Conservation (phyloP, 768 basidiomycete species). For the Cyclocybe cylindracea region DNA sequence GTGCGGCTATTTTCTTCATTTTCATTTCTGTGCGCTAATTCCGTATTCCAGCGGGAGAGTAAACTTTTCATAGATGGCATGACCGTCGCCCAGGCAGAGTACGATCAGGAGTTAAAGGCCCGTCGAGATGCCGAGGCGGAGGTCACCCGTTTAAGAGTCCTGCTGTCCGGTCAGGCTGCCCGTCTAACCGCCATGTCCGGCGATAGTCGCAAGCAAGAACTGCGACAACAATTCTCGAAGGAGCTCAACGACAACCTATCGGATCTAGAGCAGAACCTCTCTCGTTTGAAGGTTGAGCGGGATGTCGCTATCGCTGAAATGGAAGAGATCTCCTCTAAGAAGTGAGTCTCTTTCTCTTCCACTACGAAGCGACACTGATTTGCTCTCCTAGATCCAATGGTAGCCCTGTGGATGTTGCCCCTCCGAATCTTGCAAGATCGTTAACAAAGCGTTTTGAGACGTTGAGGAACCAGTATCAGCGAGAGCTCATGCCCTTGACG, state of each 20-base stretch:
- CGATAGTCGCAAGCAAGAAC: slow-evolving; percentile 75
- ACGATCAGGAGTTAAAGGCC: slow-evolving; percentile 86
- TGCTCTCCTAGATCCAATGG: slow-evolving; percentile 23
- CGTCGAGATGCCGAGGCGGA: slow-evolving; percentile 92
- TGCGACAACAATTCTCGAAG: slow-evolving; percentile 75
- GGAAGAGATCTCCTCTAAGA: slow-evolving; percentile 82
- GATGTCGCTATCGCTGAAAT: slow-evolving; percentile 93
- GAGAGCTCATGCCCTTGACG: slow-evolving; percentile 82
- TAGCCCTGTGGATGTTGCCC: slow-evolving; percentile 35
- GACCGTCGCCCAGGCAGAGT: slow-evolving; percentile 90
- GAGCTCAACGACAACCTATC: slow-evolving; percentile 77
- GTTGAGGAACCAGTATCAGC: slow-evolving; percentile 85
- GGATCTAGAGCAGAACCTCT: slow-evolving; percentile 82
- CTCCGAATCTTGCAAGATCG: slow-evolving; percentile 60
- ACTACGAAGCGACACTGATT: slow-evolving; percentile 6
- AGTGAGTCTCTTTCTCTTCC: slow-evolving; percentile 43
- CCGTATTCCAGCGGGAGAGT: slow-evolving; percentile 70
- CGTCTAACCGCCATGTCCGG: slow-evolving; percentile 83
- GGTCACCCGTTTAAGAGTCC: slow-evolving; percentile 79
- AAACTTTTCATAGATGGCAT: slow-evolving; percentile 92
- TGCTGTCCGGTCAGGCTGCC: slow-evolving; percentile 89
- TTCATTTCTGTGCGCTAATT: background rate
- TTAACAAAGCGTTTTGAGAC: slow-evolving; percentile 84
- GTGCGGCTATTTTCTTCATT: slow-evolving; percentile 43
- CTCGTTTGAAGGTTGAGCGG: slow-evolving; percentile 84